Percentiles rank a stretch among this genome's conserved stretches.
Evolutionary conservation across 192 early-diverging fungal genomes (phyloP).

Genomic region (Backusella luteola): DNA sequence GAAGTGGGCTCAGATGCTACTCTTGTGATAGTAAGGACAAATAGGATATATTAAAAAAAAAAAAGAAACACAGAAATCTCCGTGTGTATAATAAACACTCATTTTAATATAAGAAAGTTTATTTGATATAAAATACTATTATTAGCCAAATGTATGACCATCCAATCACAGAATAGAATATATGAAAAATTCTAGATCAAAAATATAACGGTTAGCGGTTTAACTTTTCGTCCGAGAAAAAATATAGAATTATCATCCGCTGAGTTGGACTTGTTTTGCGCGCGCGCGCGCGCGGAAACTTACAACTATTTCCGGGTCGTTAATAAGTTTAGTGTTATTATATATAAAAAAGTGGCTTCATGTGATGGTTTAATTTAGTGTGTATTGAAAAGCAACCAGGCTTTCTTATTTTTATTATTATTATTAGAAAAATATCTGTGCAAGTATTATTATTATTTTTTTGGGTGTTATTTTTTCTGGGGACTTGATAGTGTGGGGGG

Average conservation of each 20-base stretch:
- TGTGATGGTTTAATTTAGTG: not conserved
- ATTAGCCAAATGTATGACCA: not conserved
- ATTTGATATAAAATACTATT: not conserved
- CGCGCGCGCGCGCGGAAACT: not conserved
- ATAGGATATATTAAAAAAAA: not conserved
- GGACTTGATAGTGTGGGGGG: not conserved
- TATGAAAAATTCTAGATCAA: not conserved
- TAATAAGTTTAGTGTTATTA: not conserved
- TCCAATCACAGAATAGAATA: not conserved
- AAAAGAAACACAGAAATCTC: not conserved
- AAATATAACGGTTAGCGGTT: not conserved
- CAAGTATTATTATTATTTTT: not conserved
- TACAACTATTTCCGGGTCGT: not conserved
- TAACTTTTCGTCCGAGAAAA: not conserved
- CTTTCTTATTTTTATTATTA: not conserved
- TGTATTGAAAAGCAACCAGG: not conserved
- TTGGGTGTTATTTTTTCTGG: not conserved
- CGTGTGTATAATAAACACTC: not conserved
- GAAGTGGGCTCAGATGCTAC: not conserved
- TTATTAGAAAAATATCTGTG: no score
- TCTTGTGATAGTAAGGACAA: not conserved
- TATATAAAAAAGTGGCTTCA: not conserved
- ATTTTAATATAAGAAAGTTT: not conserved
- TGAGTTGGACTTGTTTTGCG: not conserved
- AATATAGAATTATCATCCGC: not conserved